A percentile compares a stretch with the other conserved stretches of the same genome.
phyloP scores from a whole-genome alignment of 805 yeast genomes.

The Saturnispora dispora region DNA sequence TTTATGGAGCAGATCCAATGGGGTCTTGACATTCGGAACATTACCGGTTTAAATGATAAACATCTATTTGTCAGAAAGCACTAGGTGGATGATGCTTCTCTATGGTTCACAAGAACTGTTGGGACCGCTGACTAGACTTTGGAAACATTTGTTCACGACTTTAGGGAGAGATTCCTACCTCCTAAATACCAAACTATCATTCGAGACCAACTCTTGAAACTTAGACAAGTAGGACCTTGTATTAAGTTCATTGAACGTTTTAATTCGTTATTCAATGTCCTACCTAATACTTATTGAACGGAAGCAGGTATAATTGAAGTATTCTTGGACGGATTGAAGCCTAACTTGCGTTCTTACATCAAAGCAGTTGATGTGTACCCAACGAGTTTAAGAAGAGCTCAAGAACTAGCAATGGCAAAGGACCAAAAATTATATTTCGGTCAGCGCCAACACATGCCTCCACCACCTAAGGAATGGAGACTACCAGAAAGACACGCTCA shows the following conservation, averaged over 20 bases:
- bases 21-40: background rate
- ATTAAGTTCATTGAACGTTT: background rate
- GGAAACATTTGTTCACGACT: too few relatives aligned
- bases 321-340: background rate
- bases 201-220: background rate
- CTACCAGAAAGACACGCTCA: background rate
- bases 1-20: too few relatives aligned
- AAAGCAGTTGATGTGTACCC: background rate
- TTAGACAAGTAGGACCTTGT: background rate
- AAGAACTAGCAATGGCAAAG: background rate
- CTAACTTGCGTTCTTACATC: background rate
- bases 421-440: background rate
- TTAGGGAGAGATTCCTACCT: too few relatives aligned
- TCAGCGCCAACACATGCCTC: background rate
- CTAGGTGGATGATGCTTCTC: background rate
- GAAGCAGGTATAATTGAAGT: background rate
- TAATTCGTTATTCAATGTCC: background rate
- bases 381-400: background rate
- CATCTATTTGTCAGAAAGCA: background rate
- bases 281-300: background rate
- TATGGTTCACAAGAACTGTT: too few relatives aligned
- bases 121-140: too few relatives aligned
- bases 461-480: background rate
- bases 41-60: background rate
- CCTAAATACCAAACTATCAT: background rate